Base-by-base conservation (phyloP, 1,284 basidiomycete genomes). In the Farysia itapuensis region DNA sequence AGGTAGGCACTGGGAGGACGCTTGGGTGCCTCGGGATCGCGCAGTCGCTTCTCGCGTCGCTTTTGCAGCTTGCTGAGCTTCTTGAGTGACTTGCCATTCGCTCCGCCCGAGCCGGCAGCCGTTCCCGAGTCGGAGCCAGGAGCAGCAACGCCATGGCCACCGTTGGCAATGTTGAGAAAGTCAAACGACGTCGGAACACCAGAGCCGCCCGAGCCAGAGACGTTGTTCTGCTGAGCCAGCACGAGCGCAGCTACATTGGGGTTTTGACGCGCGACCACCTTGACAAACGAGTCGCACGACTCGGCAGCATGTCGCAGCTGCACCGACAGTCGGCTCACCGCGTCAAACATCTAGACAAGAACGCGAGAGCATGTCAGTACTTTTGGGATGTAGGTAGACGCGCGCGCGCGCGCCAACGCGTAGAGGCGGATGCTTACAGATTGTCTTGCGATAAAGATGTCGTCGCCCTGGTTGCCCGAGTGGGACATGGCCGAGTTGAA, bases 1-100 rank as follows among this genome's bases (percentile, higher is more conserved):
- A 72, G 52, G 36, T 72, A 72, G 18, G 70, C 70, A 25, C 61
- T 68, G 16, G 70, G 65, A 13, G 70, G 70, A 19, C 70, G 51
- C 47, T 72, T 72, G 51, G 67, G 67, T 25, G 67, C 70, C 29
- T 70, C 57, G 3, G 67, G 69, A 35, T 71, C 69, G 13, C 64
- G 57, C 9, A 65, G 48, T 24, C 54, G 54, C 49, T 67, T 67
- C 43, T 65, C 52, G 29, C 48, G 56, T 41, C 59, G 61, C 30
- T 51, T 51, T 43, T 63, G 54, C 23, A 57, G 25, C 56, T 70
- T 70, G 47, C 47, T 58, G 36, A 63, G 21, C 48, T 53, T 54
- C 53, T 64, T 63, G 35, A 38, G 45, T 12, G 47, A 43, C 32
- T 61, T 58, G 20, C 54, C 56, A 21, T 53, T 56, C 34, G 60